Percentiles rank a stretch among this genome's conserved stretches.
Evolutionary conservation across 2,329 filamentous ascomycete genomes (phyloP).

Genomic region (Aspergillus melleus): DNA sequence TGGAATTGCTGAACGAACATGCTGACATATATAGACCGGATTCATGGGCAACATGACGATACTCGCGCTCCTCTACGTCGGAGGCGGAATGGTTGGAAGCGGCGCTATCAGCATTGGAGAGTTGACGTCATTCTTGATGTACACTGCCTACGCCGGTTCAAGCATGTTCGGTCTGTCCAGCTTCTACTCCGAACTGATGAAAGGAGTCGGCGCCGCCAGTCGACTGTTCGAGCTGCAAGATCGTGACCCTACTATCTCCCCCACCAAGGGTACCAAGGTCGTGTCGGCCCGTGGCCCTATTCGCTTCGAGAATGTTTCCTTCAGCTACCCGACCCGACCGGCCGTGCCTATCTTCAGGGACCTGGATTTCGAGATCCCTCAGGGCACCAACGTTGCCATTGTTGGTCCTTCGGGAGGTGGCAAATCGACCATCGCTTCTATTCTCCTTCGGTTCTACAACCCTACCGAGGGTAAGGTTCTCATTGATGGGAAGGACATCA

Average conservation of each 20-base stretch:
- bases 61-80: slow-evolving; percentile 82
- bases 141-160: slow-evolving; percentile 81
- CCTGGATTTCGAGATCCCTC: slow-evolving; percentile 85
- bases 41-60: slow-evolving; percentile 97
- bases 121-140: slow-evolving; percentile 96
- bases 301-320: slow-evolving; percentile 79
- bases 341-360: slow-evolving; percentile 89
- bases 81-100: slow-evolving; percentile 83
- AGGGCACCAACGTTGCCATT: slow-evolving; percentile 92
- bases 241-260: slow-evolving; percentile 78
- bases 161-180: slow-evolving; percentile 91
- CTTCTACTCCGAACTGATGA: slow-evolving; percentile 99
- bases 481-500: slow-evolving; percentile 82
- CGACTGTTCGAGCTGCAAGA: slow-evolving; percentile 95
- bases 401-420: slow-evolving; percentile 95
- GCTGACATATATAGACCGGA: slow-evolving; percentile 62
- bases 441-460: slow-evolving; percentile 88
- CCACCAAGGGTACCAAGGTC: slow-evolving; percentile 78
- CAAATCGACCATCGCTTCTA: slow-evolving; percentile 92
- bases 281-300: slow-evolving; percentile 84
- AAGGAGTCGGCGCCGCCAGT: slow-evolving; percentile 95
- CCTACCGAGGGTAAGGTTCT: slow-evolving; percentile 74
- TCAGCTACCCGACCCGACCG: slow-evolving; percentile 90
- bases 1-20: background rate
- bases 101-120: slow-evolving; percentile 89